Base-by-base conservation (phyloP, 176 grass and related monocot species). In the Ensete glaucum region DNA sequence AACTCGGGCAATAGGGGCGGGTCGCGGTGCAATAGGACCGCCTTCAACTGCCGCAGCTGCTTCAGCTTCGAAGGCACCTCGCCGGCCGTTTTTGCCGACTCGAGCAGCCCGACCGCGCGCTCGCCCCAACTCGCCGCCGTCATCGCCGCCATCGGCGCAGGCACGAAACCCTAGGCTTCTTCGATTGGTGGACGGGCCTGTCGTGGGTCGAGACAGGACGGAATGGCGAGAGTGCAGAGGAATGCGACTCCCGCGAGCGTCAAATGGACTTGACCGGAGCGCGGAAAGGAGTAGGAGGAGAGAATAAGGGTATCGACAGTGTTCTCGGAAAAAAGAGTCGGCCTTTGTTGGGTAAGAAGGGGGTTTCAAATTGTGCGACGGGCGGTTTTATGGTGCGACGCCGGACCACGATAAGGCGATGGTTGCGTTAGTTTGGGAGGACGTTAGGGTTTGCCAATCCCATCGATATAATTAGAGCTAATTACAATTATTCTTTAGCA, bases 31-130 rank as follows among this genome's bases (percentile, higher is more conserved):
- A 87, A 72, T 0, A 79, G 76, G 1, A 79, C 57, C 74, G 79
- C 85, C 77, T 85, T 87, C 72, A 90, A 83, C 21, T 76, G 70
- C 15, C 92, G 83, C 69, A 96, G 64, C 69, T 83, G 64, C 64
- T 76, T 76, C 75, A 97, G 83, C 53, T 89, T 89, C 71, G 65
- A 75, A 0, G 77, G 70, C 11, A 84, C 73, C 62, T 80, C 83
- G 1, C 68, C 64, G 1, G 85, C 29, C 15, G 71, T 67, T 71
- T 71, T 76, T 23, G 54, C 76, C 10, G 70, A 56, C 22, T 79
- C 53, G 22, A 79, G 70, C 11, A 79, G 73, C 11, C 78, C 69
- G 54, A 54, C 73, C 74, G 78, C 67, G 9, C 78, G 67, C 50
- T 85, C 78, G 48, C 69, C 62, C 71, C 76, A 83, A 73, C 76